Conservation (phyloP, 1,284 basidiomycete genomes). For the Cryptococcus depauperatus region DNA sequence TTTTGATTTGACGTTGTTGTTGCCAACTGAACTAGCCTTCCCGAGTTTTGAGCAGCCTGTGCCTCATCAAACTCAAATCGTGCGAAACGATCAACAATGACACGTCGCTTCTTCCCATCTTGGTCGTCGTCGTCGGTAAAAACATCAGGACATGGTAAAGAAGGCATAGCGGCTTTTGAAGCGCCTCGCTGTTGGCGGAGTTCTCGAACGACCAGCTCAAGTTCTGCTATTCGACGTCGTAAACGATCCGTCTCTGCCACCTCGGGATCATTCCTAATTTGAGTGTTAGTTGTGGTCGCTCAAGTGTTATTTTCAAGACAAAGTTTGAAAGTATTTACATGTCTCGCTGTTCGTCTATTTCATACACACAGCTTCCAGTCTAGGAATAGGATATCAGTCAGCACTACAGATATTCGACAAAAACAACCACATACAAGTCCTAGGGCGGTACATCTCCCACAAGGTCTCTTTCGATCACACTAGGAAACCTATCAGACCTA, state of each 20-base stretch:
- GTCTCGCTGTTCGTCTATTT: slow-evolving; percentile 76
- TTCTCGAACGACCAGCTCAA: slow-evolving; percentile 78
- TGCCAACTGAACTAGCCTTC: slow-evolving; percentile 1
- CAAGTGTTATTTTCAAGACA: no score
- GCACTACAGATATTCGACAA: neutral
- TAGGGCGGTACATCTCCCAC: slow-evolving; percentile 70
- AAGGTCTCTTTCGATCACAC: slow-evolving; percentile 53
- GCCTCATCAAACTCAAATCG: slow-evolving; percentile 42
- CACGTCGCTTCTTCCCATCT: slow-evolving; percentile 33
- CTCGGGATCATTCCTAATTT: slow-evolving; percentile 65
- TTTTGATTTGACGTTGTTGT: neutral
- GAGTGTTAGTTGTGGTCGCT: no score
- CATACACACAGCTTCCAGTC: slow-evolving; percentile 86
- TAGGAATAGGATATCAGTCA: no score
- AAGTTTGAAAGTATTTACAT: slow-evolving; percentile 50
- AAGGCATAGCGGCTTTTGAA: neutral
- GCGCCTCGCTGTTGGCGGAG: slow-evolving; percentile 36
- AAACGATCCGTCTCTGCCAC: slow-evolving; percentile 72
- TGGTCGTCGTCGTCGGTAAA: slow-evolving; percentile 4
- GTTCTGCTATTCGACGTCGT: slow-evolving; percentile 74
- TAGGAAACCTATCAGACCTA: no score
- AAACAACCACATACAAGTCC: slow-evolving; percentile 27
- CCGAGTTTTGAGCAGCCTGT: slow-evolving; percentile 21
- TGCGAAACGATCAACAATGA: slow-evolving; percentile 41
- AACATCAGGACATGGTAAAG: neutral